phyloP scores from a whole-genome alignment of 306 rosid genomes.

The Acacia melanoxylon region DNA sequence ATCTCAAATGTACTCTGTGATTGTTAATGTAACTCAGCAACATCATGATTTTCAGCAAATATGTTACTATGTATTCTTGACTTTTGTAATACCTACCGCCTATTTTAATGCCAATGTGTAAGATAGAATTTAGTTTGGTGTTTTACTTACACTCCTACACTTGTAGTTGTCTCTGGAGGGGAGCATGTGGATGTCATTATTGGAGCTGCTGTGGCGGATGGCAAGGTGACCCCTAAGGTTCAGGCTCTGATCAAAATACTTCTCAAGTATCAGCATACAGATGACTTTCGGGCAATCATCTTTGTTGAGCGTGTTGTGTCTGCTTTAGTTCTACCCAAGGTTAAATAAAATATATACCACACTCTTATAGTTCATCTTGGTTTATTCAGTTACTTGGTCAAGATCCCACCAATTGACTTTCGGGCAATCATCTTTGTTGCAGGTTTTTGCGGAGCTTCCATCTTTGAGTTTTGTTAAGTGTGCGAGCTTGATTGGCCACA shows the following conservation, averaged over 20 bases:
- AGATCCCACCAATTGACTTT: slow-evolving; percentile 36
- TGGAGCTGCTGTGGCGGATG: slow-evolving; percentile 99
- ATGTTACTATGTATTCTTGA: slow-evolving; percentile 1
- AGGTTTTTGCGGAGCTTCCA: slow-evolving; percentile 97
- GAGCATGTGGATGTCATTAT: slow-evolving; percentile 95
- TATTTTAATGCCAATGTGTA: slow-evolving; percentile 24
- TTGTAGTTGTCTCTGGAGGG: slow-evolving; percentile 90
- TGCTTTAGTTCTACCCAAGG: slow-evolving; percentile 99
- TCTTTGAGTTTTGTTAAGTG: slow-evolving; percentile 87
- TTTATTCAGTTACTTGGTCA: slow-evolving; percentile 32
- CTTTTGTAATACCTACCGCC: slow-evolving; percentile 12
- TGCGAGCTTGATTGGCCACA: slow-evolving; percentile 97
- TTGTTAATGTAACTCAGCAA: slow-evolving; percentile 16
- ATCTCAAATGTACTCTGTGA: slow-evolving; percentile 22
- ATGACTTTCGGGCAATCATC: slow-evolving; percentile 96
- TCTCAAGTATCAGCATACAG: slow-evolving; percentile 85
- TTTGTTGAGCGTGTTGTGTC: slow-evolving; percentile 99
- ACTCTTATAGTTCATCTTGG: slow-evolving; percentile 27
- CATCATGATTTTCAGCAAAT: not conserved
- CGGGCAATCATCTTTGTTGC: too few species aligned
- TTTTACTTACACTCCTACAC: slow-evolving; percentile 30
- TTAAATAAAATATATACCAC: slow-evolving; percentile 38
- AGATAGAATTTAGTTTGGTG: slow-evolving; percentile 28
- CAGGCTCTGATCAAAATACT: slow-evolving; percentile 92
- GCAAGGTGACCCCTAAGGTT: slow-evolving; percentile 98